Evolutionary conservation across 352 stramenopile species (phyloP), one percentile per base, ranked within the genome.

Genomic region (Pythium dissimile): DNA sequence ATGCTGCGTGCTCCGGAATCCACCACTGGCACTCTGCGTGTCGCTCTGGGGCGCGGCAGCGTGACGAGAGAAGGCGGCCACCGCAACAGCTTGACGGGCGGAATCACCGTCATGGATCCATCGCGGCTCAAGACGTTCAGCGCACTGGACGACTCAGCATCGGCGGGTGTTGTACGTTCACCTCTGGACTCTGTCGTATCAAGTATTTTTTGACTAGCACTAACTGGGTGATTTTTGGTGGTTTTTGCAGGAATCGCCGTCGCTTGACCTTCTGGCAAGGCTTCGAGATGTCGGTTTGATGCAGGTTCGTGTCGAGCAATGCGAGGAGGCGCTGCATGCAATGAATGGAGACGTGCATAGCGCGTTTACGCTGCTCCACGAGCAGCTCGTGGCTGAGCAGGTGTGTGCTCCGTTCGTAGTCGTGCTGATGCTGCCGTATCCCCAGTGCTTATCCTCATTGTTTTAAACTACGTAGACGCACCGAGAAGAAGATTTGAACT

Each of bases 41-140:
- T 95, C 32, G 80, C 76, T 5, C 69, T 95, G 18, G 84, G 82
- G 7, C 74, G 80, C 8, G 85, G 87, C 38, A 92, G 80, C 31
- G 59, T 92, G 18, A 76, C 78, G 20, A 72, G 83, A n/a, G 80
- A 87, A 41, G 72, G 54, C 8, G 56, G 51, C 3, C 69, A 72
- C 26, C 77, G 81, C 9, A 55, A 66, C 13, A 57, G 47, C 16
- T 26, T 61, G 1, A 52, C 38, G 5, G 23, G 27, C 2, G 27
- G 38, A 7, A 46, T 55, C 15, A 39, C 43, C 3, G 34, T 44
- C 18, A 32, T 60, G 20, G 59, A 62, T 6, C 41, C 47, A n/a
- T 39, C 54, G 13, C 48, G 62, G 20, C 18, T 62, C 46, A 69
- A 64, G 28, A 52, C 34, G 15, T 62, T 54, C 47, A 59, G 31